Base-by-base conservation (phyloP, 768 basidiomycete genomes). In the Mycena vitilis region DNA sequence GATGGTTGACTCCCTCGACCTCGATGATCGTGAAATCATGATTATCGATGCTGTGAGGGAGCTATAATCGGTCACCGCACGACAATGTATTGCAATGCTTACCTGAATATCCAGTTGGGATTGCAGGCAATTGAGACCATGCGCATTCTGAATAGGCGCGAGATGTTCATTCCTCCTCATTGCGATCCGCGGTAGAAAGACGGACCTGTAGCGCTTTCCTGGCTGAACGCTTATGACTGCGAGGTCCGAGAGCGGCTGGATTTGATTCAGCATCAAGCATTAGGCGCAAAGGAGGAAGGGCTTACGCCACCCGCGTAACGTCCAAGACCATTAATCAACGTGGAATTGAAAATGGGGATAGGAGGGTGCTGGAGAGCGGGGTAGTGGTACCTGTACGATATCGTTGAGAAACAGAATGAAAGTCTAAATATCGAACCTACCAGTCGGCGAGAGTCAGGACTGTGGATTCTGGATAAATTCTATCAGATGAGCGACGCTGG, bases 71-170 rank as follows among this genome's bases (percentile, higher is more conserved):
- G 30, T 30, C 30, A 30, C 30, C 30, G 30, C 30, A 30, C 3
- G 30, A 30, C 30, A 2, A 30, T 30, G 30, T 30, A 67, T 69
- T 40, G n/a, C n/a, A 65, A 73, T 65, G 4, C n/a, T 16, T 49
- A 42, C 65, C 74, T 34, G 66, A 69, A 9, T 73, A 74, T 75
- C 16, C 71, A 74, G 63, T 42, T 76, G 2, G 84, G 80, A 58
- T 83, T 81, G 72, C 89, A 90, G 23, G 88, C 85, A 12, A 84
- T 81, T 12, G 81, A 78, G 37, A 90, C 68, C 2, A 91, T 44
- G 5, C 89, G 83, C 77, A 90, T 85, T 7, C 62, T 63, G 9
- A 37, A 8, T 11, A 20, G 23, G 5, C 15, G 48, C 18, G 48
- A 37, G 22, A 30, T 30, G 30, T 30, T 30, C 30, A 30, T 34